Conservation (phyloP, 495 filamentous ascomycete species). For the Xylaria cubensis region DNA sequence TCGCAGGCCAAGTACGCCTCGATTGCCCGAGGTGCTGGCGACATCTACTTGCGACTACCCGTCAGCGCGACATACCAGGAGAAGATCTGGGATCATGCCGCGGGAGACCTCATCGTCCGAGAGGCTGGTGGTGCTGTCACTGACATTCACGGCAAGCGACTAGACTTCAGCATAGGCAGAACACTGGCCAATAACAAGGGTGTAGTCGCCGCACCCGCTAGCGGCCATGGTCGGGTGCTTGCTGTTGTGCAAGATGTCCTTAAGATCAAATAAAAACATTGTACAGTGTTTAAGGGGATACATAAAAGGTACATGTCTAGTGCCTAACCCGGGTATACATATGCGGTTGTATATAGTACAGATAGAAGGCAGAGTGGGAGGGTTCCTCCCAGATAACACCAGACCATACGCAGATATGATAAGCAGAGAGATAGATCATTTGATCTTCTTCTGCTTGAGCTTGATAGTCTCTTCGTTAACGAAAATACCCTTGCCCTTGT, state of each 20-base stretch:
- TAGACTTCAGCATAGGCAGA: slow-evolving; percentile 87
- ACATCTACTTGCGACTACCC: slow-evolving; percentile 91
- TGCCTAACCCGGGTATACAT: slow-evolving; percentile 37
- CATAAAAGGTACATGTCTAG: slow-evolving; percentile 39
- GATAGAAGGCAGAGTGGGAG: slow-evolving; percentile 31
- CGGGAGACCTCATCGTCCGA: slow-evolving; percentile 91
- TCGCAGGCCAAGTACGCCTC: slow-evolving; percentile 97
- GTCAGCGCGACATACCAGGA: slow-evolving; percentile 87
- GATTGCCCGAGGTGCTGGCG: slow-evolving; percentile 92
- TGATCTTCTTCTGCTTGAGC: slow-evolving; percentile 99
- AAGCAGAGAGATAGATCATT: slow-evolving; percentile 56
- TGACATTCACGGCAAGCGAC: slow-evolving; percentile 76
- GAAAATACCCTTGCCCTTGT: slow-evolving; percentile 99
- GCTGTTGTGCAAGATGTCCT: slow-evolving; percentile 83
- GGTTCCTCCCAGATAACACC: slow-evolving; percentile 11
- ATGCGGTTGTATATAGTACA: slow-evolving; percentile 40
- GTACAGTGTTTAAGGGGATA: slow-evolving; percentile 27
- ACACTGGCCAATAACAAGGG: slow-evolving; percentile 90
- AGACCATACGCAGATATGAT: slow-evolving; percentile 32
- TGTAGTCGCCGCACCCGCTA: slow-evolving; percentile 84
- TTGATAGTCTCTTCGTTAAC: slow-evolving; percentile 96
- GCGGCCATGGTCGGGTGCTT: slow-evolving; percentile 77
- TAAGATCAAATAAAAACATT: slow-evolving; percentile 37
- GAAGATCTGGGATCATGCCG: slow-evolving; percentile 99
- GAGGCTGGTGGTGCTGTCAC: slow-evolving; percentile 94